A percentile compares a stretch with the other conserved stretches of the same genome.
phyloP scores from a whole-genome alignment of 768 basidiomycete genomes.

The Tulasnella sp. region DNA sequence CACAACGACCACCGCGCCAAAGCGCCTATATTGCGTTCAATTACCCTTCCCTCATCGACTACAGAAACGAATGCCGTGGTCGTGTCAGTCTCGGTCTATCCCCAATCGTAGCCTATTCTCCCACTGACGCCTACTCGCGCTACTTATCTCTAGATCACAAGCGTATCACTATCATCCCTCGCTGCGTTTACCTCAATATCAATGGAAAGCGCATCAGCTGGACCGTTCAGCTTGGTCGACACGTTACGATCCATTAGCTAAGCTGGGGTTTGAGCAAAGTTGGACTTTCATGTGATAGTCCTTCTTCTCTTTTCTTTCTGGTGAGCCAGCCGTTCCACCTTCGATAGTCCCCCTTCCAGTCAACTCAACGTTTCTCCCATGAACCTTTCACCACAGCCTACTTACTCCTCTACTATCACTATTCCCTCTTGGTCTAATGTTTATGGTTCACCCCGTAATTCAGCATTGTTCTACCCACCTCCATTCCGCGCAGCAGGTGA shows the following conservation, averaged over 20 bases:
- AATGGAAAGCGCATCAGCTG: conserved; percentile 13
- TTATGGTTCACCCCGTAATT: neutral
- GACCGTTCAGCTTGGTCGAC: conserved; percentile 14
- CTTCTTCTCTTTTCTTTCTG: neutral
- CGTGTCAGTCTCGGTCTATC: neutral
- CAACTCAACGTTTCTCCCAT: neutral
- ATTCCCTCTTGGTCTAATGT: neutral
- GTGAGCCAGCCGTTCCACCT: neutral
- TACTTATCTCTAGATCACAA: conserved; percentile 18
- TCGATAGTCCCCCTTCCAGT: too few relatives aligned
- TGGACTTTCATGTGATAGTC: neutral
- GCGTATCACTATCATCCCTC: conserved; percentile 20
- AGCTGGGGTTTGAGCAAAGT: neutral
- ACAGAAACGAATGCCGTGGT: neutral
- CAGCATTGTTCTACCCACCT: neutral
- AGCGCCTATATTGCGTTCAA: neutral
- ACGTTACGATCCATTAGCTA: conserved; percentile 16
- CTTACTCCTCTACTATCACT: neutral
- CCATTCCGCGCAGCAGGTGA: neutral
- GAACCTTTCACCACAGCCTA: neutral
- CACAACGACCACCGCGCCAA: neutral
- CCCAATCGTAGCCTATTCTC: too few relatives aligned
- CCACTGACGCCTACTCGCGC: neutral
- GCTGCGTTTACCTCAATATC: conserved; percentile 20
- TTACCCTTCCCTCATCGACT: neutral